Base-by-base conservation (phyloP, 202 grass and related monocot genomes). In the Zizania palustris region DNA sequence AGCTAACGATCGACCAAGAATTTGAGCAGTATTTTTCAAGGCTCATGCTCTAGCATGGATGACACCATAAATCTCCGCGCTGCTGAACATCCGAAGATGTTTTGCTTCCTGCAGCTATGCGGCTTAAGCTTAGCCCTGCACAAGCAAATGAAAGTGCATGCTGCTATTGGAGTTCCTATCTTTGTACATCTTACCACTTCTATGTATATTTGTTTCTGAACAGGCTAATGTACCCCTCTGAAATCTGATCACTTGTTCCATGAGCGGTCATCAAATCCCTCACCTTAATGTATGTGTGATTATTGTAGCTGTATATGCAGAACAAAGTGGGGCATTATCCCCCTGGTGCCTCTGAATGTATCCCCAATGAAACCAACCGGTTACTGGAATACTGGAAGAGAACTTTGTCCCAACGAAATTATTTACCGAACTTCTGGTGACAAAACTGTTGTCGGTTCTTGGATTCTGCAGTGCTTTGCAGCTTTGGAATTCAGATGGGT, bases 21-120 rank as follows among this genome's bases (percentile, higher is more conserved):
- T 96, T 92, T 19, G 89, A 92, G 79, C 89, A 92, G 65, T 96
- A 96, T 69, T 96, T 96, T 79, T 85, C 85, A 4, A 85, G 48
- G 45, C 93, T 96, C 57, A 92, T 96, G 93, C 89, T 96, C 77
- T 96, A 88, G 88, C 15, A 65, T 39, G 45, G 9, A 71, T 67
- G 36, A 15, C 50, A 60, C 43, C 9, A 9, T 34, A 46, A 79
- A 15, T 63, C 34, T 14, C 9, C 11, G 28, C 22, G 66, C 11
- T 14, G n/a, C 3, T 67, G 6, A 74, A 33, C 54, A n/a, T 83
- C 19, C 6, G 39, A 83, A 78, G 4, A 41, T 33, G 54, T n/a
- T 78, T 72, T 46, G 81, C 43, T 69, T 62, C 14, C 51, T 75
- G 58, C 58, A 28, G 3, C 22, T 13, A 21, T 7, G 72, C 38